These are phyloP conservation scores for Hanseniaspora guilliermondii DNA, from an alignment of 805 yeast genomes.

Conservation along the genomic window DNA sequence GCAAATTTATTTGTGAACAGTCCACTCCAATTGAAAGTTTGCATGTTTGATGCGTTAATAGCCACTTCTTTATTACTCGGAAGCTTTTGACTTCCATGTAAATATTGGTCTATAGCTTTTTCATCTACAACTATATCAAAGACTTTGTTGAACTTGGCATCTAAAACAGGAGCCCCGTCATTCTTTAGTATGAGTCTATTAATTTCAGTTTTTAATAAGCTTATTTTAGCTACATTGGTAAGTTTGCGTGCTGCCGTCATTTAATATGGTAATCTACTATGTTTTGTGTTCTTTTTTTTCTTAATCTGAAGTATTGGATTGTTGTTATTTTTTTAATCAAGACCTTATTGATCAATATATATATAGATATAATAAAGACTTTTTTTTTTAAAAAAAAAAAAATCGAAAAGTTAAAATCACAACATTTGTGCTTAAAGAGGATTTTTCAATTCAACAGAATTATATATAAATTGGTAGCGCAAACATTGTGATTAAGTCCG, in stretches of 20 bases:
- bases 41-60: not conserved
- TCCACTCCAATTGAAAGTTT: conserved; percentile 5
- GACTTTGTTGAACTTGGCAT: conserved; percentile 1
- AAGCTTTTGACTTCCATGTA: not conserved
- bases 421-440: too few relatives aligned
- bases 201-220: conserved; percentile 1
- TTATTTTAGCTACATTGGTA: not conserved
- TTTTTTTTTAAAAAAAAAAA: too few relatives aligned
- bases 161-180: conserved; percentile 3
- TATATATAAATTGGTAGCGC: not conserved
- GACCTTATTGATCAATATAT: too few relatives aligned
- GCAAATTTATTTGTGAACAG: not conserved
- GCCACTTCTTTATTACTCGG: not conserved
- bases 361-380: too few relatives aligned
- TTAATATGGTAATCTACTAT: not conserved
- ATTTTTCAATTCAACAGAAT: too few relatives aligned
- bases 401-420: not conserved
- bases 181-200: conserved; percentile 9
- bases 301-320: not conserved
- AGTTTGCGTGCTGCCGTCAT: not conserved
- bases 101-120: not conserved
- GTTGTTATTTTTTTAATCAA: not conserved
- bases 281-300: not conserved
- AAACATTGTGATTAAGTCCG: not conserved
- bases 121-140: not conserved